Conservation (phyloP, 2,329 filamentous ascomycete genomes). For the Fusarium nurragi region DNA sequence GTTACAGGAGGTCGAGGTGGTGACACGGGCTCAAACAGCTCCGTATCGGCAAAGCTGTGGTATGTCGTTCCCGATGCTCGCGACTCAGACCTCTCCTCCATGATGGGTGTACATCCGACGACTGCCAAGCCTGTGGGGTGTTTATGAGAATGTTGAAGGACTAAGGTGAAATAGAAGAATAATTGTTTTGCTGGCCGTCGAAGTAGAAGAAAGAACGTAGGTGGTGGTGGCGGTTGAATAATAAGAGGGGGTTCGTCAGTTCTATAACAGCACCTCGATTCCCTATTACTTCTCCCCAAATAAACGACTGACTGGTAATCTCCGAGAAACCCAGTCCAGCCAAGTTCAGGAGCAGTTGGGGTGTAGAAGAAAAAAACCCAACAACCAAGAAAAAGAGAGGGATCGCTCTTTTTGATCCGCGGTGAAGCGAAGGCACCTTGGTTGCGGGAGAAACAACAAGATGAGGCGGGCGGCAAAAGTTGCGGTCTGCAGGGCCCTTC, state of each 20-base stretch:
- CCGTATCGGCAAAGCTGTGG: slow-evolving; percentile 64
- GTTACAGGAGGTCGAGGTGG: slow-evolving; percentile 42
- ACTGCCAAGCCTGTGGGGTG: neutral
- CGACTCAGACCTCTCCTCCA: slow-evolving; percentile 52
- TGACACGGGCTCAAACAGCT: slow-evolving; percentile 55
- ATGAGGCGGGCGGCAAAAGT: slow-evolving; percentile 24
- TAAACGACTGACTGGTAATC: slow-evolving; percentile 37
- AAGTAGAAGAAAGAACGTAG: slow-evolving; percentile 4
- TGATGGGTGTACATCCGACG: slow-evolving; percentile 40
- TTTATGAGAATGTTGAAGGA: neutral
- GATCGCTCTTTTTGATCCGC: slow-evolving; percentile 13
- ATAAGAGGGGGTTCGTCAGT: slow-evolving; percentile 23
- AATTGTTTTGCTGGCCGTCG: slow-evolving; percentile 1
- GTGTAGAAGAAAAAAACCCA: neutral
- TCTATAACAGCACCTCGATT: slow-evolving; percentile 26
- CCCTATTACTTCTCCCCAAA: slow-evolving; percentile 13
- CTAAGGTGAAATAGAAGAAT: neutral
- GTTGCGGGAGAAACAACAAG: slow-evolving; percentile 31
- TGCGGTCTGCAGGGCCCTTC: slow-evolving; percentile 42
- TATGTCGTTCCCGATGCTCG: slow-evolving; percentile 61
- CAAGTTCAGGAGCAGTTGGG: slow-evolving; percentile 14
- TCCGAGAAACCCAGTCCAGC: slow-evolving; percentile 37
- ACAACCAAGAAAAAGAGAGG: neutral
- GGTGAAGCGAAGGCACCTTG: slow-evolving; percentile 36
- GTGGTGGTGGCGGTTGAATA: slow-evolving; percentile 3